Percentiles rank a stretch among this genome's conserved stretches.
Evolutionary conservation across 352 stramenopile species (phyloP).

Genomic region (Hyaloperonospora brassicae): DNA sequence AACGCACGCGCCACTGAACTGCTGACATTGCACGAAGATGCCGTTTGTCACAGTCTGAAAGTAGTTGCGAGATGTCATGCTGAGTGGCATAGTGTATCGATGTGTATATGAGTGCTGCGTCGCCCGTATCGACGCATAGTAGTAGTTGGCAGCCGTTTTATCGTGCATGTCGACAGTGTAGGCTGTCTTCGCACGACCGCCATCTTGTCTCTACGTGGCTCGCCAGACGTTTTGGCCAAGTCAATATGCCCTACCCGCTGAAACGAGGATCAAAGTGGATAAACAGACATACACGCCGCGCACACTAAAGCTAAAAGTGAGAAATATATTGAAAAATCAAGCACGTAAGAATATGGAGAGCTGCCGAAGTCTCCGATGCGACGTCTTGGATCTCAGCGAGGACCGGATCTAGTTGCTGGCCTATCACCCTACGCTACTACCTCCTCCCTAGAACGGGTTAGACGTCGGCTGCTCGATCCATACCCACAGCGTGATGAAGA

Average conservation of each 20-base stretch:
- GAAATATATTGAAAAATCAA: constrained; percentile 38
- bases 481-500: constrained; percentile 79
- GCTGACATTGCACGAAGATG: no score
- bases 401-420: constrained; percentile 12
- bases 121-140: background rate
- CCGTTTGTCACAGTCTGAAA: background rate
- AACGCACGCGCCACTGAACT: no score
- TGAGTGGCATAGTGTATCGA: background rate
- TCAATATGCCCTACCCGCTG: background rate
- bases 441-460: constrained; percentile 53
- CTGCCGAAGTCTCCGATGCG: constrained; percentile 2
- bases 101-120: background rate
- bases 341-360: constrained; percentile 24
- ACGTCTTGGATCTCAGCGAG: constrained; percentile 5
- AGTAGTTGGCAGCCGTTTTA: background rate
- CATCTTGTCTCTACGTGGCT: background rate
- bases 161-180: background rate
- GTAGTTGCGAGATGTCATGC: background rate
- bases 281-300: background rate
- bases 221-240: background rate
- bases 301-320: constrained; percentile 9
- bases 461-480: constrained; percentile 76
- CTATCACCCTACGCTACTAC: constrained; percentile 12
- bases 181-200: background rate
- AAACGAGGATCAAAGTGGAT: background rate